These are phyloP conservation scores for Syzygium grande DNA, from an alignment of 345 rosid species.

Conservation along the genomic window DNA sequence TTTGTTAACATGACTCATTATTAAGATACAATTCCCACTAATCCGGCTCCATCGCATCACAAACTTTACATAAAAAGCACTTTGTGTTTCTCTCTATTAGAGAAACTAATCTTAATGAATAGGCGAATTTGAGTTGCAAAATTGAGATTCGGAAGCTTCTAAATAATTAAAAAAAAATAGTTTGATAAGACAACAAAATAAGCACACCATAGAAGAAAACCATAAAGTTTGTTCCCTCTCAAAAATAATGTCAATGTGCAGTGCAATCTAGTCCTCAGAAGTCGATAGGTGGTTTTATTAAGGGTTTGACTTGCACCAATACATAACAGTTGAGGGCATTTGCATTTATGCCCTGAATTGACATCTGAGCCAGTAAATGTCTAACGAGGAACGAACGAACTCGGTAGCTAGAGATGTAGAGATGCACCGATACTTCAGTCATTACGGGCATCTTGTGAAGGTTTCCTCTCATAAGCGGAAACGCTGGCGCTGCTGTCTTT, in stretches of 20 bases:
- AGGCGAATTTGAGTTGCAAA: background rate
- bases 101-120: background rate
- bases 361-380: background rate
- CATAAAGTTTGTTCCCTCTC: background rate
- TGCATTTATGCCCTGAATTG: background rate
- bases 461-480: background rate
- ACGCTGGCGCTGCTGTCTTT: background rate
- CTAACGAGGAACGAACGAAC: background rate
- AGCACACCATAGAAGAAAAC: background rate
- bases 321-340: background rate
- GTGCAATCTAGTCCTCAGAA: background rate
- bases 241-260: background rate
- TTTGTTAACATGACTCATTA: background rate
- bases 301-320: background rate
- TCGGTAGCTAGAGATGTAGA: background rate
- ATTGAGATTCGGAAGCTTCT: background rate
- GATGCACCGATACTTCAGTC: background rate
- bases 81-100: background rate
- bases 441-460: background rate
- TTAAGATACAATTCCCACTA: background rate
- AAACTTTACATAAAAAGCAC: background rate
- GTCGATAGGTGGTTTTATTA: background rate
- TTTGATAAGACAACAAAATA: background rate
- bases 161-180: background rate
- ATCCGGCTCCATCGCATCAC: background rate